Conservation (phyloP, 345 rosid genomes). For the Eucalyptus polyanthemos region DNA sequence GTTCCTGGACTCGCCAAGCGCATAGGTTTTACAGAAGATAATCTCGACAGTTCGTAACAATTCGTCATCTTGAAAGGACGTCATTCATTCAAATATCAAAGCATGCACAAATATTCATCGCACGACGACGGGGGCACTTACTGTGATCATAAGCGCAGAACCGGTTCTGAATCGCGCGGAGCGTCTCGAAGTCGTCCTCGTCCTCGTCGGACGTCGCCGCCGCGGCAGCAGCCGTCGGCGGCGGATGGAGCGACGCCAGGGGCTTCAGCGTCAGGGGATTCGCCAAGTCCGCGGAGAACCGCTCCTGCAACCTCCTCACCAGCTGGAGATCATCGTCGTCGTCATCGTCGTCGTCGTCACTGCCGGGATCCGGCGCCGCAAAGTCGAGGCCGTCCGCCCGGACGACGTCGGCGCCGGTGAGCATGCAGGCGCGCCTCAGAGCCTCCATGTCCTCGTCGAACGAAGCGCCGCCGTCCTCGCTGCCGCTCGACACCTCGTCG, state of each 20-base stretch:
- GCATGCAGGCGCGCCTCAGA: slow-evolving; percentile 54
- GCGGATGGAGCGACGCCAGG: slow-evolving; percentile 13
- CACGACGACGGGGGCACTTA: slow-evolving; percentile 5
- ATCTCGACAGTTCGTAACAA: neutral
- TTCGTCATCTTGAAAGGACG: neutral
- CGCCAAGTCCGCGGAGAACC: slow-evolving; percentile 19
- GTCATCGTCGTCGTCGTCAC: slow-evolving; percentile 12
- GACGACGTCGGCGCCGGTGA: slow-evolving; percentile 27
- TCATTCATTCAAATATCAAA: neutral
- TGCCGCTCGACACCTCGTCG: slow-evolving; percentile 12
- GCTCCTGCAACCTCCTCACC: slow-evolving; percentile 36
- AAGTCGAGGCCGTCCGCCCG: neutral
- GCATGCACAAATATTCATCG: neutral
- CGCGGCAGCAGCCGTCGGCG: neutral
- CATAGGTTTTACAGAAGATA: neutral
- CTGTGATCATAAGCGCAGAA: slow-evolving; percentile 49
- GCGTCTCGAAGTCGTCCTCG: slow-evolving; percentile 63
- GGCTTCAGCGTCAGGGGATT: slow-evolving; percentile 23
- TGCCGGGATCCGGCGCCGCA: slow-evolving; percentile 26
- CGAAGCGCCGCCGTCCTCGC: slow-evolving; percentile 24
- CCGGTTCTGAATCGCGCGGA: slow-evolving; percentile 57
- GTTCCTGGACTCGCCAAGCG: neutral
- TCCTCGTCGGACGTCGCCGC: slow-evolving; percentile 29
- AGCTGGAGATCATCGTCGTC: slow-evolving; percentile 31
- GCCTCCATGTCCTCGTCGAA: slow-evolving; percentile 76